Conservation (phyloP, 202 grass and related monocot species). For the Zizania palustris region DNA sequence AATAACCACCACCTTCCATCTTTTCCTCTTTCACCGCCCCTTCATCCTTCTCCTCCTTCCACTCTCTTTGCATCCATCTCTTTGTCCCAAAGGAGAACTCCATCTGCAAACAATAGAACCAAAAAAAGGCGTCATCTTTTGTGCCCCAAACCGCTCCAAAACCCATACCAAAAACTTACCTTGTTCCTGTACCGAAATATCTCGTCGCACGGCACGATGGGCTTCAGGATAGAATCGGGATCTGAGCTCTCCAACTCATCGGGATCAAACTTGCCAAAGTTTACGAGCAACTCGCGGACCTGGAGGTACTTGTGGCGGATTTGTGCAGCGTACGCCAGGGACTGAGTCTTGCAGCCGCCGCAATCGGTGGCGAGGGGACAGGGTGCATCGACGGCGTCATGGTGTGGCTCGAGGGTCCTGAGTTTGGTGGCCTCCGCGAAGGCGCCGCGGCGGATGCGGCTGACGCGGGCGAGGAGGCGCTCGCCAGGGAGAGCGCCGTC, state of each 20-base stretch:
- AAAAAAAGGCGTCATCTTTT: constrained; percentile 29
- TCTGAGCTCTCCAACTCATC: constrained; percentile 41
- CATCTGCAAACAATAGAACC: constrained; percentile 60
- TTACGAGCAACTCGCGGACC: constrained; percentile 77
- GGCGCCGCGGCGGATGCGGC: constrained; percentile 53
- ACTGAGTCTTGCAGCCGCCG: constrained; percentile 90
- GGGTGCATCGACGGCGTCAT: constrained; percentile 65
- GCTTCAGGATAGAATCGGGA: constrained; percentile 52
- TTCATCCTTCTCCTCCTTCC: constrained; percentile 34
- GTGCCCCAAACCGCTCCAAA: constrained; percentile 41
- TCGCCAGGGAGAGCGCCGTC: constrained; percentile 94
- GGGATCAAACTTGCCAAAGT: constrained; percentile 69
- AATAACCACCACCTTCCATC: constrained; percentile 40
- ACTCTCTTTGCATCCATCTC: constrained; percentile 70
- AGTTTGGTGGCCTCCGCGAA: constrained; percentile 76
- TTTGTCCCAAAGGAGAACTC: constrained; percentile 94
- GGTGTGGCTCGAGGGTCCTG: constrained; percentile 69
- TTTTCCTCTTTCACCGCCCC: constrained; percentile 36
- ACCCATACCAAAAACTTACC: constrained; percentile 45
- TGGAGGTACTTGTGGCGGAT: constrained; percentile 76
- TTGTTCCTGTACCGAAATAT: constrained; percentile 94
- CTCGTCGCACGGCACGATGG: constrained; percentile 78
- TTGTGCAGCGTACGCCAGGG: constrained; percentile 76
- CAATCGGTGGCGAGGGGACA: constrained; percentile 79
- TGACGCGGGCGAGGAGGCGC: constrained; percentile 73